Evolutionary conservation across 768 basidiomycete species (phyloP).

Genomic region (Tricholoma flavovirens): DNA sequence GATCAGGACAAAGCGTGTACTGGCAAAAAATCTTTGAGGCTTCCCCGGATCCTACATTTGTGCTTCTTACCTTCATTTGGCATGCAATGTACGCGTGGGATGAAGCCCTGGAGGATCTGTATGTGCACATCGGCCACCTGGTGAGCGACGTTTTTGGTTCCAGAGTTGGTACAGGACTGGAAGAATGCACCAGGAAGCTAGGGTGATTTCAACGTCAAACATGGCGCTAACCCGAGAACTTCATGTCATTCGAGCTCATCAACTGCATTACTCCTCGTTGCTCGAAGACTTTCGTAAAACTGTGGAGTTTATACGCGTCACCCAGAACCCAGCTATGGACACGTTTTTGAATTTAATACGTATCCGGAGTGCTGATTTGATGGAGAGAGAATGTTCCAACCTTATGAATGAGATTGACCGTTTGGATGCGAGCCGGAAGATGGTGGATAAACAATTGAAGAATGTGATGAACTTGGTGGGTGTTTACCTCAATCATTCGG

Average conservation of each 20-base stretch:
- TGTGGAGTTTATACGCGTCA: constrained; percentile 37
- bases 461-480: constrained; percentile 49
- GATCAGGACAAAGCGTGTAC: constrained; percentile 19
- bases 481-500: neutral
- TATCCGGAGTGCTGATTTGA: constrained; percentile 23
- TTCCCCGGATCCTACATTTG: constrained; percentile 21
- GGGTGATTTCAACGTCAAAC: constrained; percentile 34
- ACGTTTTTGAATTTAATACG: constrained; percentile 22
- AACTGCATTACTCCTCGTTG: constrained; percentile 43
- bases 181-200: constrained; percentile 32
- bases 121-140: constrained; percentile 20
- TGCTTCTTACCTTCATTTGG: constrained; percentile 21
- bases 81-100: constrained; percentile 24
- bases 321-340: constrained; percentile 46
- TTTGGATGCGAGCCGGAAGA: constrained; percentile 30
- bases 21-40: constrained; percentile 22
- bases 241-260: constrained; percentile 47
- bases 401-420: constrained; percentile 47
- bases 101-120: constrained; percentile 20
- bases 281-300: constrained; percentile 43
- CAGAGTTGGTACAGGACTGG: neutral
- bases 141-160: constrained; percentile 3
- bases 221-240: constrained; percentile 43
- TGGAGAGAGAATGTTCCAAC: constrained; percentile 44
- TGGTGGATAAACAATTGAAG: constrained; percentile 45